These are phyloP conservation scores for Neonectria sp. DNA, from an alignment of 2,329 filamentous ascomycete species.

Conservation along the genomic window DNA sequence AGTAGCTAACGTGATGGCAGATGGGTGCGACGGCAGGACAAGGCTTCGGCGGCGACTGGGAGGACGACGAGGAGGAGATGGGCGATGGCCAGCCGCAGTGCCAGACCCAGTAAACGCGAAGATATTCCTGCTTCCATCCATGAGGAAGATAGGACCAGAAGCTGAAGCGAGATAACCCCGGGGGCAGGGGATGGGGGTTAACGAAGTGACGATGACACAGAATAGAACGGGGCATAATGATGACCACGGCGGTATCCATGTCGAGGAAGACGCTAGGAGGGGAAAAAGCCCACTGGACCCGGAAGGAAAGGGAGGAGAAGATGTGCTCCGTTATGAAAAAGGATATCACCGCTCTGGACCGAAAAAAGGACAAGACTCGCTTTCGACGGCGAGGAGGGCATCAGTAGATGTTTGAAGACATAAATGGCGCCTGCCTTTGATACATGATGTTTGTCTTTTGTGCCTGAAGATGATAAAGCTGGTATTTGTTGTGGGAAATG, in stretches of 20 bases:
- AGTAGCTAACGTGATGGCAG: conserved; percentile 52
- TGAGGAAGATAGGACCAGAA: conserved; percentile 29
- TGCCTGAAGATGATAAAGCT: not conserved
- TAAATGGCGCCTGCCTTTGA: conserved; percentile 17
- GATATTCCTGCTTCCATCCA: not conserved
- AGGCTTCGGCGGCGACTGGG: conserved; percentile 76
- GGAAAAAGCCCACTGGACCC: not conserved
- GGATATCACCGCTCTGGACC: conserved; percentile 23
- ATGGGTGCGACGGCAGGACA: conserved; percentile 83
- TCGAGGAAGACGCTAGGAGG: not conserved
- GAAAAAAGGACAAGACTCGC: conserved; percentile 7
- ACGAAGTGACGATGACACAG: conserved; percentile 47
- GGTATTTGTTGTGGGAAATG: not conserved
- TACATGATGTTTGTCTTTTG: not conserved
- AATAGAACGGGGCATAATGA: conserved; percentile 21
- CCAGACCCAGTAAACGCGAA: conserved; percentile 74
- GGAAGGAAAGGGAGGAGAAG: conserved; percentile 7
- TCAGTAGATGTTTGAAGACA: conserved; percentile 20
- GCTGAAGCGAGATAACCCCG: conserved; percentile 32
- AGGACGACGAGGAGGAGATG: conserved; percentile 81
- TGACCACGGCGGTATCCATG: conserved; percentile 1
- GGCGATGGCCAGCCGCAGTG: conserved; percentile 79
- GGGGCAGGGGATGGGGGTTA: conserved; percentile 26
- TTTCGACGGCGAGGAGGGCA: conserved; percentile 11
- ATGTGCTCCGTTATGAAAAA: conserved; percentile 5